Conservation (phyloP, 352 stramenopile genomes). For the Globisporangium mamillatum region DNA sequence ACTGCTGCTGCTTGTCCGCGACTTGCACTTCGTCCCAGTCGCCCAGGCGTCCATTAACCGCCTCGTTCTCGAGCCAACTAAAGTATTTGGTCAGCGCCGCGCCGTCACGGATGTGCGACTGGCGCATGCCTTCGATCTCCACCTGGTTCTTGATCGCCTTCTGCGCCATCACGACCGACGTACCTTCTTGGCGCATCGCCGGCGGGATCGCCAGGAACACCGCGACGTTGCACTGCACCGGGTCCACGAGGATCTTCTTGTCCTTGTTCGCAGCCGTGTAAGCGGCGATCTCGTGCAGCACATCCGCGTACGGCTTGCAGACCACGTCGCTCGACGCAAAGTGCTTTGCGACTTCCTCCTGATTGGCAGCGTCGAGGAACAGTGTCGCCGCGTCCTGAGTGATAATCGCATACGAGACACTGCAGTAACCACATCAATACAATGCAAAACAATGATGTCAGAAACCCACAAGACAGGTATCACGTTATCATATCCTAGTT, state of each 20-base stretch:
- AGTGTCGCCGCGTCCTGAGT: slow-evolving; percentile 86
- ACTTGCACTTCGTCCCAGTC: slow-evolving; percentile 83
- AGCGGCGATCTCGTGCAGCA: slow-evolving; percentile 42
- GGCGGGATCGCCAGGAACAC: slow-evolving; percentile 77
- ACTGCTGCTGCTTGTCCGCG: slow-evolving; percentile 89
- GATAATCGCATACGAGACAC: slow-evolving; percentile 93
- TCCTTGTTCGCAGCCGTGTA: slow-evolving; percentile 48
- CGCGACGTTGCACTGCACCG: slow-evolving; percentile 81
- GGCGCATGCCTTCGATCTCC: slow-evolving; percentile 95
- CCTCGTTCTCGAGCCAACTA: slow-evolving; percentile 86
- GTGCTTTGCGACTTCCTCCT: slow-evolving; percentile 53
- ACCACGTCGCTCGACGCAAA: slow-evolving; percentile 46
- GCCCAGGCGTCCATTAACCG: slow-evolving; percentile 48
- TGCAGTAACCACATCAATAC: slow-evolving; percentile 16
- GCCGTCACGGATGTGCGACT: slow-evolving; percentile 94
- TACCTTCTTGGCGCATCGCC: slow-evolving; percentile 68
- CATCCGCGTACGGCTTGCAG: slow-evolving; percentile 62
- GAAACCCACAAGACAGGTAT: too few species aligned
- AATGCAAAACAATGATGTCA: background rate
- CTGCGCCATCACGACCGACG: slow-evolving; percentile 76
- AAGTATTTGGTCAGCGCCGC: slow-evolving; percentile 95
- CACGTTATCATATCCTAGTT: background rate
- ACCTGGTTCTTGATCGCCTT: slow-evolving; percentile 93
- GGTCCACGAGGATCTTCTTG: slow-evolving; percentile 73
- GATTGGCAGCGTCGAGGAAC: slow-evolving; percentile 88